A percentile compares a stretch with the other conserved stretches of the same genome.
Evolutionary conservation across 2,329 filamentous ascomycete species (phyloP).

Genomic region (Trichoderma arundinaceum): DNA sequence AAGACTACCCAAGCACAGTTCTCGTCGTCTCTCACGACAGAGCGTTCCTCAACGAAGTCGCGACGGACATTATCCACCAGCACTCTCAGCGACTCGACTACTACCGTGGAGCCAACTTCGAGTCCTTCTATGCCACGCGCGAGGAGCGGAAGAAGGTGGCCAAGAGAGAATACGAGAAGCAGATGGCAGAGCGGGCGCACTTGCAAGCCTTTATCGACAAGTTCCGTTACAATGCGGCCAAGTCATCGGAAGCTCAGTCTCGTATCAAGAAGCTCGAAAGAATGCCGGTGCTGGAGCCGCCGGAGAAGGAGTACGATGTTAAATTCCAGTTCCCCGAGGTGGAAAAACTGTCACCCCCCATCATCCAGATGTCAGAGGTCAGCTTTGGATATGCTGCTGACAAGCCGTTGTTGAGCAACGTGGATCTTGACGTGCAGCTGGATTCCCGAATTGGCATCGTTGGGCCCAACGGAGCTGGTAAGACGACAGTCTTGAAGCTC

Average conservation of each 20-base stretch:
- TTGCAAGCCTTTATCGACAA: slow-evolving; percentile 99
- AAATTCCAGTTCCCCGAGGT: slow-evolving; percentile 98
- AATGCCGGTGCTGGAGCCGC: slow-evolving; percentile 89
- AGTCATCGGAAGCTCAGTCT: slow-evolving; percentile 97
- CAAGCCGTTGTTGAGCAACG: slow-evolving; percentile 78
- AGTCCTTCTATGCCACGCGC: slow-evolving; percentile 95
- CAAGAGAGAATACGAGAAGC: slow-evolving; percentile 97
- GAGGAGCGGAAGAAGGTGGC: slow-evolving; percentile 97
- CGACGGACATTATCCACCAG: slow-evolving; percentile 98
- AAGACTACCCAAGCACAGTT: slow-evolving; percentile 90
- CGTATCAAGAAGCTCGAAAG: slow-evolving; percentile 98
- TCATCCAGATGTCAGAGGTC: slow-evolving; percentile 95
- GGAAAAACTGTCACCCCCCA: slow-evolving; percentile 95
- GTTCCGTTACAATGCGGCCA: slow-evolving; percentile 98
- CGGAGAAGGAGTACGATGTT: slow-evolving; percentile 92
- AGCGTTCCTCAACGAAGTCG: slow-evolving; percentile 97
- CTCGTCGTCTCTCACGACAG: slow-evolving; percentile 98
- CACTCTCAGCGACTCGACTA: slow-evolving; percentile 97
- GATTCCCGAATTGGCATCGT: slow-evolving; percentile 99
- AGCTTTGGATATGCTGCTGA: slow-evolving; percentile 86
- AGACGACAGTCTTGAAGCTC: slow-evolving; percentile 98
- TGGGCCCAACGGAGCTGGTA: slow-evolving; percentile 98
- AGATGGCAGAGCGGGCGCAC: slow-evolving; percentile 92
- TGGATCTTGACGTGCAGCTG: slow-evolving; percentile 95
- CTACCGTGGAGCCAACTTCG: slow-evolving; percentile 97